Conservation (phyloP, 345 rosid species). For the Angophora floribunda region DNA sequence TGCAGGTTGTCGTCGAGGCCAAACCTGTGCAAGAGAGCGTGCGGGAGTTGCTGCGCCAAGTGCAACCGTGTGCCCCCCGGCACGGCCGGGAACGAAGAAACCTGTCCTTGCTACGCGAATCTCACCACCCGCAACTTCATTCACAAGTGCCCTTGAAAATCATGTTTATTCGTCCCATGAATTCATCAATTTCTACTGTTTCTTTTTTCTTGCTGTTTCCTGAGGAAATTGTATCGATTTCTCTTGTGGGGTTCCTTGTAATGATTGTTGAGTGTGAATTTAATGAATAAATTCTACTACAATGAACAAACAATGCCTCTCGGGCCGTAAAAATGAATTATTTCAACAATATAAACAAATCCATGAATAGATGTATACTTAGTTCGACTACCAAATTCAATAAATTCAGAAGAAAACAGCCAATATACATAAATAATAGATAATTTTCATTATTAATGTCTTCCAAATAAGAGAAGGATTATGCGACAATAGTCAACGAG, state of each 20-base stretch:
- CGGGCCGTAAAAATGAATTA: not conserved
- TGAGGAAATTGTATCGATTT: not conserved
- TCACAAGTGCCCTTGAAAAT: constrained; percentile 5
- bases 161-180: not conserved
- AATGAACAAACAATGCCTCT: not conserved
- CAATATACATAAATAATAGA: no score
- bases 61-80: constrained; percentile 13
- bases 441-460: no score
- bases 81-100: constrained; percentile 5
- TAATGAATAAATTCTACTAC: not conserved
- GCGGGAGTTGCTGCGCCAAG: not conserved
- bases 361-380: not conserved
- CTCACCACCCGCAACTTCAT: not conserved
- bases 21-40: not conserved
- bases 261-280: not conserved
- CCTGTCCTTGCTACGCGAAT: constrained; percentile 8
- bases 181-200: not conserved
- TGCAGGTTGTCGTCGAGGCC: constrained; percentile 4
- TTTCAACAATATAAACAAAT: not conserved
- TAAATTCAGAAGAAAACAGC: no score
- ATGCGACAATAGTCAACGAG: no score
- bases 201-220: not conserved
- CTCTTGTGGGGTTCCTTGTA: not conserved
- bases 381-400: not conserved
- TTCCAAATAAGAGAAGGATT: no score